Base-by-base conservation (phyloP, 768 basidiomycete genomes). In the Termitomyces sp. region DNA sequence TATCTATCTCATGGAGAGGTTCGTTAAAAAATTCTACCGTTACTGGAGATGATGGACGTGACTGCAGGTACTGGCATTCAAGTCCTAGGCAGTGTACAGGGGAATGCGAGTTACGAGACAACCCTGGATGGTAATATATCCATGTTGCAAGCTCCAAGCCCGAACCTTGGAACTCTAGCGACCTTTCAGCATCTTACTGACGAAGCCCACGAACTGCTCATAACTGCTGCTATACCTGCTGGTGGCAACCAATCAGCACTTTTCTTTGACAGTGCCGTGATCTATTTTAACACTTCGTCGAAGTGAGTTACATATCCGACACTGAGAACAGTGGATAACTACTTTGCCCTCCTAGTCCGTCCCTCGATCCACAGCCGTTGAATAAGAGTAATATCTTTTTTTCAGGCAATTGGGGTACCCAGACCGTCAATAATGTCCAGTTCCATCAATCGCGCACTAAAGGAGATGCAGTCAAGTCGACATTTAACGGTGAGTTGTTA, bases 1-100 rank as follows among this genome's bases (percentile, higher is more conserved):
- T 90, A 10, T 68, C 75, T 45, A 63, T 91, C 47, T 66, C 65
- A 45, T 91, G 85, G 85, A 79, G 72, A 56, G 89, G 89, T 88
- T 64, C 59, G 79, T 44, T n/a, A 21, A 16, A 19, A 28, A 55
- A 42, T 50, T 32, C 34, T 28, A 35, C 35, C 17, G 16, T 44
- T 34, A 21, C 27, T 14, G 3, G 25, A 30, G 10, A 32, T 32
- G 23, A 44, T 21, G 14, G 30, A 56, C 25, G 19, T 49, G 39
- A 58, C 16, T 54, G 39, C 64, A 90, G 88, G 89, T 44, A 88
- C 81, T 25, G 85, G 80, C 25, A 81, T 89, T 37, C 72, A 80
- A 59, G 73, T 90, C 28, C 62, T 76, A 30, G 89, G 89, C 32
- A 78, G 78, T 55, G 74, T 74, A 5, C 72, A 70, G 5, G 54